phyloP scores from a whole-genome alignment of 1,284 basidiomycete species.

The Sporisorium scitamineum region DNA sequence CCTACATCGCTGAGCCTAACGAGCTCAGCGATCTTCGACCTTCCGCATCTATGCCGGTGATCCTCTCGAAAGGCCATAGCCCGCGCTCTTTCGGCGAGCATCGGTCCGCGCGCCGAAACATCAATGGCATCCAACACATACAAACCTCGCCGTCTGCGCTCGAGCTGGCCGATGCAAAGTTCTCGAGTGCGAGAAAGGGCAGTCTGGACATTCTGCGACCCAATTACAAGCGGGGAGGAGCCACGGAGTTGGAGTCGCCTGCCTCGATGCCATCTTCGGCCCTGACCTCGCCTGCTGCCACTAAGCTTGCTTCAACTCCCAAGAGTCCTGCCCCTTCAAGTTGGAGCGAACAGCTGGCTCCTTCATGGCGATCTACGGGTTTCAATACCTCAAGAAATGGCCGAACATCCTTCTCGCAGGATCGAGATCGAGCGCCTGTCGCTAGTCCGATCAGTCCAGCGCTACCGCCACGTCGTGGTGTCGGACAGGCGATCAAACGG shows the following conservation, averaged over 20 bases:
- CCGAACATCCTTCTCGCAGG: slow-evolving; percentile 43
- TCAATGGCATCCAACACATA: slow-evolving; percentile 17
- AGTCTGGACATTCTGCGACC: slow-evolving; percentile 29
- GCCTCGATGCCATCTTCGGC: slow-evolving; percentile 12
- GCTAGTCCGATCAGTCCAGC: slow-evolving; percentile 43
- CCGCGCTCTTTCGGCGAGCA: slow-evolving; percentile 44
- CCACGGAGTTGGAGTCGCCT: background rate
- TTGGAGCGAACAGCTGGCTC: slow-evolving; percentile 27
- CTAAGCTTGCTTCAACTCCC: slow-evolving; percentile 12
- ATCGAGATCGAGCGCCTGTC: slow-evolving; percentile 44
- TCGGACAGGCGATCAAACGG: slow-evolving; percentile 29
- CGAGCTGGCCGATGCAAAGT: slow-evolving; percentile 7
- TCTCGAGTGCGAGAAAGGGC: slow-evolving; percentile 3
- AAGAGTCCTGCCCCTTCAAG: slow-evolving; percentile 21
- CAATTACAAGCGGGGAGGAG: slow-evolving; percentile 5
- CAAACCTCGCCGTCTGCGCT: slow-evolving; percentile 17
- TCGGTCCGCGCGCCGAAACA: slow-evolving; percentile 23
- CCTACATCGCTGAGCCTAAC: slow-evolving; percentile 14
- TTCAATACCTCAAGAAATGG: slow-evolving; percentile 21
- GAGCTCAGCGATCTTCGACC: slow-evolving; percentile 3
- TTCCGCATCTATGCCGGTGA: slow-evolving; percentile 2
- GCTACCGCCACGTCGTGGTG: slow-evolving; percentile 12
- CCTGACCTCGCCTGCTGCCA: slow-evolving; percentile 9
- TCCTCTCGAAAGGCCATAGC: slow-evolving; percentile 19
- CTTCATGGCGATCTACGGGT: slow-evolving; percentile 31